A percentile compares a stretch with the other conserved stretches of the same genome.
These are phyloP conservation scores for Aspergillus pseudotamarii DNA, from an alignment of 2,329 filamentous ascomycete species.

Conservation along the genomic window DNA sequence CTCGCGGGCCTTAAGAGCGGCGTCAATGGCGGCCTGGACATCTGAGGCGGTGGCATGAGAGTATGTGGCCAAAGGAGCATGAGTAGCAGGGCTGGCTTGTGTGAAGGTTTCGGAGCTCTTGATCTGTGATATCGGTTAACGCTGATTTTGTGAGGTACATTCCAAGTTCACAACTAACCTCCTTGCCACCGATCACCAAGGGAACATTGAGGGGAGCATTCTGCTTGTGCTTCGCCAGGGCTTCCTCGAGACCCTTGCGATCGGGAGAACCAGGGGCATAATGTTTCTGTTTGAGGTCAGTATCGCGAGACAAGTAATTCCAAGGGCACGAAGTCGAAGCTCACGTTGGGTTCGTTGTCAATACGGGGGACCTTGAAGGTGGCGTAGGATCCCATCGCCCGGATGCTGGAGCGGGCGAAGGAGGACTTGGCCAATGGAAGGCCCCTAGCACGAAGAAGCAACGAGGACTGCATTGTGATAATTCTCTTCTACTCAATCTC, in stretches of 20 bases:
- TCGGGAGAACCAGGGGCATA: slow-evolving; percentile 83
- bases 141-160: not conserved
- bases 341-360: slow-evolving; percentile 92
- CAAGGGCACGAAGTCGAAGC: slow-evolving; percentile 39
- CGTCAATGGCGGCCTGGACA: slow-evolving; percentile 77
- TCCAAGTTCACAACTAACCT: slow-evolving; percentile 54
- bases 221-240: slow-evolving; percentile 70
- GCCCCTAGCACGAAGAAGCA: slow-evolving; percentile 31
- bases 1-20: slow-evolving; percentile 81
- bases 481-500: slow-evolving; percentile 13
- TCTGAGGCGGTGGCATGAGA: slow-evolving; percentile 77
- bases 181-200: slow-evolving; percentile 78
- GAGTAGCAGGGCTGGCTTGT: slow-evolving; percentile 82
- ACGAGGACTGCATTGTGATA: slow-evolving; percentile 32
- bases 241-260: slow-evolving; percentile 72
- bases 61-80: slow-evolving; percentile 79
- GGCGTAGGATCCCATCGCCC: slow-evolving; percentile 64
- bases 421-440: slow-evolving; percentile 26
- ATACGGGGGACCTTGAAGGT: slow-evolving; percentile 86
- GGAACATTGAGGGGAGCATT: slow-evolving; percentile 76
- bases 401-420: slow-evolving; percentile 23
- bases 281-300: slow-evolving; percentile 65
- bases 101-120: slow-evolving; percentile 43
- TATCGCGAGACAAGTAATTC: not conserved
- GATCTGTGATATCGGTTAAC: slow-evolving; percentile 24